A percentile compares a stretch with the other conserved stretches of the same genome.
Evolutionary conservation across 1,284 basidiomycete species (phyloP).

Genomic region (Naganishia sp.): DNA sequence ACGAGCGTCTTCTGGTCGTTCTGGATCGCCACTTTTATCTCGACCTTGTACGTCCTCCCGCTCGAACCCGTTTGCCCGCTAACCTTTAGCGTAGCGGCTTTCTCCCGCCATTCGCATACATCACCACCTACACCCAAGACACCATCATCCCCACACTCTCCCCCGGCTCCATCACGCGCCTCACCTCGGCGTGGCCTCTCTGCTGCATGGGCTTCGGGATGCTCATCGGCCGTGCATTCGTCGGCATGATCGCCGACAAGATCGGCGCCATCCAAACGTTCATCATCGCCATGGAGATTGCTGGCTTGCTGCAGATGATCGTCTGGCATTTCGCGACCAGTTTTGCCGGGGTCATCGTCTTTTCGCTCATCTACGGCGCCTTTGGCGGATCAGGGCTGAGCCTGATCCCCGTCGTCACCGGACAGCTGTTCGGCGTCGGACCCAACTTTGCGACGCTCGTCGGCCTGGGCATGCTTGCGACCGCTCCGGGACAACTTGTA

Average conservation of each 20-base stretch:
- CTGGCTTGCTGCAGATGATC: constrained; percentile 38
- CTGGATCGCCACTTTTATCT: constrained; percentile 27
- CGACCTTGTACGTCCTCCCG: constrained; percentile 30
- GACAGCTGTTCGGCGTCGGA: constrained; percentile 36
- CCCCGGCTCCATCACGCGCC: constrained; percentile 28
- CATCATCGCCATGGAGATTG: constrained; percentile 36
- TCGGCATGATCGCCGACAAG: constrained; percentile 37
- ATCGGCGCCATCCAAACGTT: constrained; percentile 40
- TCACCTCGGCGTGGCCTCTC: constrained; percentile 36
- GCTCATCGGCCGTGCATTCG: constrained; percentile 36
- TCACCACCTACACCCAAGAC: constrained; percentile 36
- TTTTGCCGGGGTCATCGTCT: constrained; percentile 36
- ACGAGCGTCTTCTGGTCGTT: constrained; percentile 26
- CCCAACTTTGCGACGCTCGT: constrained; percentile 36
- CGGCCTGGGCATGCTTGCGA: constrained; percentile 37
- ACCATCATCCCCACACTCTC: constrained; percentile 28
- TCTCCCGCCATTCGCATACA: constrained; percentile 38
- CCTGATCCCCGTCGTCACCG: constrained; percentile 38
- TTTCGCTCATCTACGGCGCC: constrained; percentile 36
- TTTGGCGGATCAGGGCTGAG: constrained; percentile 39
- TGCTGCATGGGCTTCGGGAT: constrained; percentile 39
- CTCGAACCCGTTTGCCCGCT: not conserved
- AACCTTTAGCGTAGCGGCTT: constrained; percentile 17
- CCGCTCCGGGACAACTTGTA: constrained; percentile 36
- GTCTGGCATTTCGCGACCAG: constrained; percentile 40